Conservation (phyloP, 1,284 basidiomycete species). For the Sanghuangporus sanghuang region DNA sequence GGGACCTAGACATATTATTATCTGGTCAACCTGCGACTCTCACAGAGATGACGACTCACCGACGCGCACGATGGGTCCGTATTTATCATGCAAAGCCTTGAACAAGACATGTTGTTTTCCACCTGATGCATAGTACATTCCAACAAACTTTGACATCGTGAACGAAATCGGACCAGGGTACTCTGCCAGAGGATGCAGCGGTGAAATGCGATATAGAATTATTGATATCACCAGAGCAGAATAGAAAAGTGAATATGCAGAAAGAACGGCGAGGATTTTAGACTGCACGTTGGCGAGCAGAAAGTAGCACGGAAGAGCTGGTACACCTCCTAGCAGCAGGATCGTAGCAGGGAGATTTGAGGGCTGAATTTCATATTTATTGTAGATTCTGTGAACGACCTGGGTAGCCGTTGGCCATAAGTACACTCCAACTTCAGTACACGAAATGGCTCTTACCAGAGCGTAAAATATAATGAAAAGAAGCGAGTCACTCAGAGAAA, state of each 20-base stretch:
- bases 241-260: slow-evolving; percentile 16
- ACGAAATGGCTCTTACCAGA: neutral
- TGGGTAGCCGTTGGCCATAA: neutral
- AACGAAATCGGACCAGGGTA: slow-evolving; percentile 23
- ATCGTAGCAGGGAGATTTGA: neutral
- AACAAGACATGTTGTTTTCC: slow-evolving; percentile 6
- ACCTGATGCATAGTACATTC: slow-evolving; percentile 15
- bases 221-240: slow-evolving; percentile 15
- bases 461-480: neutral
- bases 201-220: slow-evolving; percentile 22
- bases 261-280: slow-evolving; percentile 19
- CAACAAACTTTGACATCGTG: slow-evolving; percentile 21
- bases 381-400: slow-evolving; percentile 10
- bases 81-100: slow-evolving; percentile 17
- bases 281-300: slow-evolving; percentile 13
- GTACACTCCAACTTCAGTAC: neutral
- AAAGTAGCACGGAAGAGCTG: neutral
- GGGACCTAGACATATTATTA: no score
- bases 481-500: neutral
- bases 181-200: slow-evolving; percentile 23
- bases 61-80: slow-evolving; percentile 21
- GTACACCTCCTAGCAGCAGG: neutral
- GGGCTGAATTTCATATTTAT: slow-evolving; percentile 5
- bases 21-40: neutral
- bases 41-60: slow-evolving; percentile 10